Base-by-base conservation (phyloP, 176 grass and related monocot species). In the Avena sativa region DNA sequence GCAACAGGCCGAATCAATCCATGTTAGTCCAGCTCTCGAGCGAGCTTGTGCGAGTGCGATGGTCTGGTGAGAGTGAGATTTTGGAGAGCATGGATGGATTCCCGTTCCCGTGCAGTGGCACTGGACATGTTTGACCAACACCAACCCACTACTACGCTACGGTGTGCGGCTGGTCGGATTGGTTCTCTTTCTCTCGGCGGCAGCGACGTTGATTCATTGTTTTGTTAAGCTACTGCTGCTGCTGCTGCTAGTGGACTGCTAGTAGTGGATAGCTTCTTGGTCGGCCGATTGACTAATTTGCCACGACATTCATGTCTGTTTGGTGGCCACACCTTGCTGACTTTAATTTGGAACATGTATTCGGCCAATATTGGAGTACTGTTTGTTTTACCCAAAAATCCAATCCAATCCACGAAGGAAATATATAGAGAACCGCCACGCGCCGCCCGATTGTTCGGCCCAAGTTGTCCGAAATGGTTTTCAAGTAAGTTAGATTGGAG, bases 121-220 rank as follows among this genome's bases (percentile, higher is more conserved):
- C 61, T 64, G 63, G 63, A 66, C 63, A 30, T 64, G 23, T 26
- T 64, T 28, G 61, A 64, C 61, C 61, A 28, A 64, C 61, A 58
- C 56, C 56, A 58, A 6, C 57, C 63, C 61, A 28, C 25, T 30
- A 5, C 17, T 6, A 10, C 7, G 7, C 46, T 8, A 10, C 46
- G 52, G 15, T 56, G 52, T 51, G 12, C 49, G 52, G 52, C 25
- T 32, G 26, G 63, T 32, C 26, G 63, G 63, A 32, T 66, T 66
- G 25, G 19, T 56, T 56, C 17, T n/a, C 61, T 63, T 34, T 34
- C 32, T 34, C 32, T 34, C 32, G 32, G 32, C 32, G 32, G 32
- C 21, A 11, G 3, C 2, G 60, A 63, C 21, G 23, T 26, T 62
- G n/a, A 0, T 62, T 62, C 30, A 32, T 34, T 34, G 32, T 34